A percentile compares a stretch with the other conserved stretches of the same genome.
phyloP scores from a whole-genome alignment of 2,329 filamentous ascomycete species.

The Aspergillus tubingensis region DNA sequence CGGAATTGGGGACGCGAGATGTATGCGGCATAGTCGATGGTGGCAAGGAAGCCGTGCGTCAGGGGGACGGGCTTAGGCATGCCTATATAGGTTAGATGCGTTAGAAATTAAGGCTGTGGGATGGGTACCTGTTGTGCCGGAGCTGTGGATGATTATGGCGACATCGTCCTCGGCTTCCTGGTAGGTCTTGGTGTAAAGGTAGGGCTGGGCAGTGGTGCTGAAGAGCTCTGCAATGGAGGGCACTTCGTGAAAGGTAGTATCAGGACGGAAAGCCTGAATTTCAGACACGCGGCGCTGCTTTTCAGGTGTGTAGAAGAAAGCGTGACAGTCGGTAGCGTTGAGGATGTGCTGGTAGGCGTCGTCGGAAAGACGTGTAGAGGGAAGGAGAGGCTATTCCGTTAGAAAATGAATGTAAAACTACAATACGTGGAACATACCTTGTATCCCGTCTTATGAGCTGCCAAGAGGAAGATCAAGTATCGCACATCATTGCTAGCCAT shows the following conservation, averaged over 20 bases:
- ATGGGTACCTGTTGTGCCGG: slow-evolving; percentile 33
- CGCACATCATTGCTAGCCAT: slow-evolving; percentile 26
- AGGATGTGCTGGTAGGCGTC: slow-evolving; percentile 21
- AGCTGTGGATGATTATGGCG: slow-evolving; percentile 36
- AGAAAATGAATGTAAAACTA: not conserved
- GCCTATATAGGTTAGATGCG: not conserved
- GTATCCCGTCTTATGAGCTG: slow-evolving; percentile 25
- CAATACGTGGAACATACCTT: not conserved
- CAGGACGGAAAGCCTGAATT: slow-evolving; percentile 12
- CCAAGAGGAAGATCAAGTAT: slow-evolving; percentile 22
- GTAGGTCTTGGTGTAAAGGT: slow-evolving; percentile 21
- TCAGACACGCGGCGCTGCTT: slow-evolving; percentile 24
- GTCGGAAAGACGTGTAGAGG: slow-evolving; percentile 24
- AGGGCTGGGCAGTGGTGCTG: not conserved
- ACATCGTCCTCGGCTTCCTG: slow-evolving; percentile 26
- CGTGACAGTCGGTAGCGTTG: slow-evolving; percentile 16
- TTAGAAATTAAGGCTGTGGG: too few relatives aligned
- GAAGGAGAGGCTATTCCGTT: slow-evolving; percentile 15
- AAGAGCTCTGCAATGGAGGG: slow-evolving; percentile 5
- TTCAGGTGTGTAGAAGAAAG: slow-evolving; percentile 30
- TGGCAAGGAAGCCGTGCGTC: slow-evolving; percentile 22
- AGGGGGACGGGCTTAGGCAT: slow-evolving; percentile 25
- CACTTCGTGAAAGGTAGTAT: slow-evolving; percentile 14
- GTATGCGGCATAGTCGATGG: slow-evolving; percentile 8
- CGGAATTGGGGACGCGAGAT: not conserved